Conservation (phyloP, 345 rosid species). For the Physaria fendleri region DNA sequence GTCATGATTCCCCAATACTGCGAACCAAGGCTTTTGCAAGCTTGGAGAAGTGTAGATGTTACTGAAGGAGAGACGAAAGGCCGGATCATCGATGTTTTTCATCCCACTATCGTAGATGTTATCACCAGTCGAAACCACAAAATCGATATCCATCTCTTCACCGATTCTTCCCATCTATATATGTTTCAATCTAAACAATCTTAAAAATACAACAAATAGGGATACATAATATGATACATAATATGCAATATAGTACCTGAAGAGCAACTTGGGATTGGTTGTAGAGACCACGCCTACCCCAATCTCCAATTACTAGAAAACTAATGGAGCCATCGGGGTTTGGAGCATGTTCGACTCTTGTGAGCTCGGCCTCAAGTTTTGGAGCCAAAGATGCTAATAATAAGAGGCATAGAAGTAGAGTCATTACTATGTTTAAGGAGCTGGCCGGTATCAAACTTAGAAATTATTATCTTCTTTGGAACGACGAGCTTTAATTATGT, state of each 20-base stretch:
- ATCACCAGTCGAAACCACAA: constrained; percentile 46
- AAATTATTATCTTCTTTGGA: constrained; percentile 1
- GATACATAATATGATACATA: background rate
- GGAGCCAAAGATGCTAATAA: background rate
- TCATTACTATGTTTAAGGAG: constrained; percentile 9
- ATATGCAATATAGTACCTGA: constrained; percentile 36
- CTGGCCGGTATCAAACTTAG: background rate
- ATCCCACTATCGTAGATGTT: constrained; percentile 42
- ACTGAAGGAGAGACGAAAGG: constrained; percentile 32
- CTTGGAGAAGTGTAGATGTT: constrained; percentile 38
- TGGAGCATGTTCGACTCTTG: constrained; percentile 30
- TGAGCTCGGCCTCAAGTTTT: constrained; percentile 33
- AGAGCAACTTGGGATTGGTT: constrained; percentile 57
- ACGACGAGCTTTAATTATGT: background rate
- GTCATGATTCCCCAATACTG: constrained; percentile 50
- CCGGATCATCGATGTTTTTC: constrained; percentile 30
- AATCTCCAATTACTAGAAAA: constrained; percentile 66
- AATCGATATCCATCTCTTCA: constrained; percentile 37
- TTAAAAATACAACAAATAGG: background rate
- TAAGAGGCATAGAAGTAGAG: background rate
- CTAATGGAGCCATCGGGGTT: constrained; percentile 47
- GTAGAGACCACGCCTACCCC: constrained; percentile 62
- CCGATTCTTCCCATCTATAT: constrained; percentile 54
- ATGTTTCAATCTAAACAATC: background rate
- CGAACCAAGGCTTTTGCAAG: constrained; percentile 42